Evolutionary conservation across 1,284 basidiomycete species (phyloP), one percentile per base, ranked within the genome.

Genomic region (Melampsora americana): DNA sequence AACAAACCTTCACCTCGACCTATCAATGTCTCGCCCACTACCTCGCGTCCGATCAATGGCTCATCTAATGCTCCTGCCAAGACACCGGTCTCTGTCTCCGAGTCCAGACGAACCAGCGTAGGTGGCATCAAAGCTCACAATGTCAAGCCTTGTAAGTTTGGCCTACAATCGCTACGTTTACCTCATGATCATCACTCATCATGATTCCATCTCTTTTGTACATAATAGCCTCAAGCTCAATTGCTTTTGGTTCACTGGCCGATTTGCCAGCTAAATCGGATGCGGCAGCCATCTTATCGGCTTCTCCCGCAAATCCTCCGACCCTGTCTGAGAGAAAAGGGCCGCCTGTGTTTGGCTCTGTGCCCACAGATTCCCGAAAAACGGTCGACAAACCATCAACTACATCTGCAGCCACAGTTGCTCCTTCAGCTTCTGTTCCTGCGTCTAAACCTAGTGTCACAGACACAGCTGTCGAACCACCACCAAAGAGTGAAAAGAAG

Each of bases 261-360:
- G 72, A 75, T 16, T 46, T 62, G 30, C 65, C 66, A 59, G 48
- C 72, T 30, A 75, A 68, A 60, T 53, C 72, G 26, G 66, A 59
- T 35, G 14, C 64, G 9, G 30, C 72, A 44, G 23, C 60, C 9
- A 46, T 74, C 28, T 66, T 75, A 42, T 75, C 72, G 12, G 66
- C 72, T 28, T 75, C 72, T 35, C 72, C 72, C n/a, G 72, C 72
- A 20, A 75, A 75, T 60, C 72, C 72, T 30, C 72, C 72, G 14
- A 67, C 66, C 4, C 72, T 75, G 1, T 75, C 62, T 14, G 35
- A 50, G 26, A 64, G 72, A 14, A 65, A 75, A 67, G 66, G 64
- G 16, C 72, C 72, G 23, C 72, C 72, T 5, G 72, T 75, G 62
- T 75, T 75, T 62, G 72, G 72, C 30, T 75, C 72, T 28, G 72